Conservation (phyloP, 2,329 filamentous ascomycete genomes). For the Sordariomycetes sp. region DNA sequence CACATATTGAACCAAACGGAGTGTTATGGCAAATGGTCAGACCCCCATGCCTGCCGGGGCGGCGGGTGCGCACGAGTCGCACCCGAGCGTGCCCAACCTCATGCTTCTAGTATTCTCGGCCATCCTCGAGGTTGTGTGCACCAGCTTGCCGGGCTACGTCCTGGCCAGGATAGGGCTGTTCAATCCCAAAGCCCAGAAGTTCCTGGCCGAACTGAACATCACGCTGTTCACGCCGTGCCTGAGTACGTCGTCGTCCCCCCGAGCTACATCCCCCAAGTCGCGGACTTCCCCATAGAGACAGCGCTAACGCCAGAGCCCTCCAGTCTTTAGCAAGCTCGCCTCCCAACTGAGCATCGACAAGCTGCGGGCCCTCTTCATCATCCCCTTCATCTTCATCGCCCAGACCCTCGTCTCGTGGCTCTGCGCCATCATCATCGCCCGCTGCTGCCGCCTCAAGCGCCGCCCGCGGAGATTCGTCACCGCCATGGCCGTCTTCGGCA, state of each 20-base stretch:
- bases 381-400: constrained; percentile 85
- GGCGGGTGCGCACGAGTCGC: constrained; percentile 29
- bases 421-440: constrained; percentile 61
- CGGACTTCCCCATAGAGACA: not conserved
- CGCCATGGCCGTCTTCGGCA: constrained; percentile 95
- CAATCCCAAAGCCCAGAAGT: constrained; percentile 91
- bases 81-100: constrained; percentile 59
- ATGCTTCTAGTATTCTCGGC: constrained; percentile 85
- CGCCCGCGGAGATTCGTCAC: constrained; percentile 88
- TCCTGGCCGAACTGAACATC: constrained; percentile 92
- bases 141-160: constrained; percentile 88
- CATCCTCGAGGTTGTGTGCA: constrained; percentile 88
- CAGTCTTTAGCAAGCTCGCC: constrained; percentile 89
- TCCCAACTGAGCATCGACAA: constrained; percentile 90
- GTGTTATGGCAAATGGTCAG: not conserved
- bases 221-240: constrained; percentile 94
- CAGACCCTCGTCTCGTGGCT: constrained; percentile 81
- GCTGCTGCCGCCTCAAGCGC: constrained; percentile 69
- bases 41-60: not conserved
- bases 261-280: not conserved
- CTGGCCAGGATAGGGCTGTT: constrained; percentile 86
- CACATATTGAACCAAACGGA: too few relatives aligned
- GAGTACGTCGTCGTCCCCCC: constrained; percentile 44
- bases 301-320: not conserved
- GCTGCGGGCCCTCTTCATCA: constrained; percentile 80